These are phyloP conservation scores for Lachancea nothofagi DNA, from an alignment of 805 yeast genomes.

Conservation along the genomic window DNA sequence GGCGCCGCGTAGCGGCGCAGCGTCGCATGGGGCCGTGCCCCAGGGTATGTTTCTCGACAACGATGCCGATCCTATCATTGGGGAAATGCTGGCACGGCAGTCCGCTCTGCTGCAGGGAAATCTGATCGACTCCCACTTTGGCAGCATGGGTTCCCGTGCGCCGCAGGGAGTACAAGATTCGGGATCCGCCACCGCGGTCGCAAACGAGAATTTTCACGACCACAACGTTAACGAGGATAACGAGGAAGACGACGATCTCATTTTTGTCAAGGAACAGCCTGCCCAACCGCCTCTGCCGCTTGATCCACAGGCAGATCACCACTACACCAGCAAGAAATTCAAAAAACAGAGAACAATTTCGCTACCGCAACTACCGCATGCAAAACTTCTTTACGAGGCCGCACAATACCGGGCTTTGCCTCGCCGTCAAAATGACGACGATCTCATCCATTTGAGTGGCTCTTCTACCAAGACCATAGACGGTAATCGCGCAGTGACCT, in stretches of 20 bases:
- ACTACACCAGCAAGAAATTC: constrained; percentile 25
- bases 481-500: constrained; percentile 24
- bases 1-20: constrained; percentile 7
- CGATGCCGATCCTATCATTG: constrained; percentile 16
- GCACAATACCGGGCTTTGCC: constrained; percentile 14
- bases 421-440: constrained; percentile 29
- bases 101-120: constrained; percentile 20
- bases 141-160: constrained; percentile 12
- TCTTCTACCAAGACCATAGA: constrained; percentile 30
- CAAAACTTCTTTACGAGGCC: constrained; percentile 38
- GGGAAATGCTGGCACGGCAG: constrained; percentile 26
- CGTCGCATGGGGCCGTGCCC: constrained; percentile 1
- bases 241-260: constrained; percentile 27
- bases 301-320: constrained; percentile 7
- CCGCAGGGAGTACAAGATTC: too few species aligned
- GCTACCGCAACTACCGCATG: constrained; percentile 48
- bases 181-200: constrained; percentile 20
- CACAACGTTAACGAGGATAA: constrained; percentile 10
- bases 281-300: background rate
- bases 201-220: constrained; percentile 25
- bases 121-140: constrained; percentile 16
- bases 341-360: constrained; percentile 48
- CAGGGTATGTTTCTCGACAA: constrained; percentile 11
- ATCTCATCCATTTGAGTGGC: constrained; percentile 29
- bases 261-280: constrained; percentile 29